Evolutionary conservation across 2,329 filamentous ascomycete genomes (phyloP), one percentile per base, ranked within the genome.

Genomic region (Ophiostoma novo-ulmi): DNA sequence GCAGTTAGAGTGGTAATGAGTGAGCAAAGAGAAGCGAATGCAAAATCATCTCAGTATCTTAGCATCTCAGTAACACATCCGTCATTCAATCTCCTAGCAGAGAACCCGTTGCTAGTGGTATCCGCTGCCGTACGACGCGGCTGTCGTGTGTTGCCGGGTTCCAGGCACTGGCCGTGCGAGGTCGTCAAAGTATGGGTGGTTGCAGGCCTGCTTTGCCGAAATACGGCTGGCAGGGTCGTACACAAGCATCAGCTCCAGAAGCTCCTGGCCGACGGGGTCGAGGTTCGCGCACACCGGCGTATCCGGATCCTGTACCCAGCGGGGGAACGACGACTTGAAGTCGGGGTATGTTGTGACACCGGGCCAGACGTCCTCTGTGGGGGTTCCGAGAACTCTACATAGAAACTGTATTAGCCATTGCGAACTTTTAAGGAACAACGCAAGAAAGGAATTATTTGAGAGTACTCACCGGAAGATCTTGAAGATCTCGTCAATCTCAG

Each of bases 401-500:
- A 48, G 14, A 13, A 13, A 44, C 2, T 10, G 14, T 58, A 13
- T 58, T 58, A 26, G 36, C 20, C 4, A 20, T 41, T 39, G 35
- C 35, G 20, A 5, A 36, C 11, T 14, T 7, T 5, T 39, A 20
- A 11, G 5, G 7, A 22, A 11, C 20, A 22, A 22, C 36, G 5
- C 36, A 39, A 20, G 8, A n/a, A n/a, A 20, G 3, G 14, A 55
- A 7, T 8, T 20, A n/a, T 5, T 8, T 10, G 52, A 31, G 10
- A 35, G 1, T 22, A 39, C 63, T n/a, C 20, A 65, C 63, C 88
- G 87, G 87, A 96, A 96, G 78, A 95, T 96, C 82, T 94, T 95
- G 85, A 96, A 96, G 78, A 96, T 96, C 80, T 96, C 92, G 77
- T 96, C 92, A 80, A 96, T 96, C 78, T 96, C 92, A 5, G 91